phyloP scores from a whole-genome alignment of 2,329 filamentous ascomycete species.

The Aureobasidium namibiae region DNA sequence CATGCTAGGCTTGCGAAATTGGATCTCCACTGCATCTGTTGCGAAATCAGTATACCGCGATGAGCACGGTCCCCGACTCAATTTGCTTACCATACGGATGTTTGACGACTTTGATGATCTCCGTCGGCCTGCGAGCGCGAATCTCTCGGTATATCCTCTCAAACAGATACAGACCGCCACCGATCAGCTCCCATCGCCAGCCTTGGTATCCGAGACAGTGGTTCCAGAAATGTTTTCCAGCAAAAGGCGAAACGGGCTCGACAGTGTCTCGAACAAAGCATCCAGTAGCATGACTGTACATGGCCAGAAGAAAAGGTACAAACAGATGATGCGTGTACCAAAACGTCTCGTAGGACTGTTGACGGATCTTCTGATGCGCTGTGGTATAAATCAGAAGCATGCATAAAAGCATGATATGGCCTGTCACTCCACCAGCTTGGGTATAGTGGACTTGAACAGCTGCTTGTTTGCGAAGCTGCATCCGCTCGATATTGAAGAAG shows the following conservation, averaged over 20 bases:
- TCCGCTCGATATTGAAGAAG: constrained; percentile 90
- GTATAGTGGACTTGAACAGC: constrained; percentile 89
- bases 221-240: constrained; percentile 70
- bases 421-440: constrained; percentile 83
- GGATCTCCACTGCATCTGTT: constrained; percentile 86
- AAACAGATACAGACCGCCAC: constrained; percentile 73
- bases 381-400: constrained; percentile 99
- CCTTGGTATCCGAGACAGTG: constrained; percentile 94
- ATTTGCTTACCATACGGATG: constrained; percentile 74
- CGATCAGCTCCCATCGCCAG: constrained; percentile 93
- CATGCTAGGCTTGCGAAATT: constrained; percentile 94
- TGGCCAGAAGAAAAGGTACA: constrained; percentile 82
- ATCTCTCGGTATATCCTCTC: constrained; percentile 91
- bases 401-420: constrained; percentile 96
- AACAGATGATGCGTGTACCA: constrained; percentile 99
- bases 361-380: constrained; percentile 83
- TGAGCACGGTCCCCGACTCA: not conserved
- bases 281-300: constrained; percentile 92
- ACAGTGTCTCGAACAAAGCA: constrained; percentile 88
- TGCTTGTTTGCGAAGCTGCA: constrained; percentile 68
- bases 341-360: constrained; percentile 96
- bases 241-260: constrained; percentile 71
- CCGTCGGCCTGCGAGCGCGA: constrained; percentile 70
- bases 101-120: constrained; percentile 87
- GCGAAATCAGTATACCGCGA: not conserved